Evolutionary conservation across 2,329 filamentous ascomycete genomes (phyloP).

Genomic region (Diplodia seriata): DNA sequence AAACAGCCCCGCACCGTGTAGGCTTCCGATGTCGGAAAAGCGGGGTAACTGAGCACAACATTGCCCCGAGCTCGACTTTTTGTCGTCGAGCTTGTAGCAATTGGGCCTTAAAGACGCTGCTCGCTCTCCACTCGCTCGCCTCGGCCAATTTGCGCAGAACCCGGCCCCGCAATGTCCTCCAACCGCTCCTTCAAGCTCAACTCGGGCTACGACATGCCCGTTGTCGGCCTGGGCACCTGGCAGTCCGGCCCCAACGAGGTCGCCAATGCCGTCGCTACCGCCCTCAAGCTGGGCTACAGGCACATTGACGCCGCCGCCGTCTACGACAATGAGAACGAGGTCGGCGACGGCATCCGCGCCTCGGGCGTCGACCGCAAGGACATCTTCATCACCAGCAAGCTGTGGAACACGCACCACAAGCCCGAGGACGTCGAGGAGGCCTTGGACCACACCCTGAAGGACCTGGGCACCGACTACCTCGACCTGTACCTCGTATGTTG

Average conservation of each 20-base stretch:
- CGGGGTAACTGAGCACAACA: slow-evolving; percentile 6
- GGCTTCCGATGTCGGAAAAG: slow-evolving; percentile 25
- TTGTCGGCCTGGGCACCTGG: slow-evolving; percentile 30
- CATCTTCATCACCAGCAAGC: slow-evolving; percentile 65
- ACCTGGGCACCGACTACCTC: slow-evolving; percentile 66
- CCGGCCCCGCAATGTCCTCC: slow-evolving; percentile 15
- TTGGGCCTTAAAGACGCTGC: neutral
- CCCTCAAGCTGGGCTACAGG: slow-evolving; percentile 54
- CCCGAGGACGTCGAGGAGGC: slow-evolving; percentile 64
- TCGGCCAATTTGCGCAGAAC: neutral
- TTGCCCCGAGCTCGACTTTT: neutral
- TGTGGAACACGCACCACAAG: slow-evolving; percentile 93
- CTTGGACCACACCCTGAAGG: slow-evolving; percentile 64
- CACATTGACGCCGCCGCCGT: slow-evolving; percentile 62
- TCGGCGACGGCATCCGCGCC: slow-evolving; percentile 56
- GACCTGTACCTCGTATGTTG: slow-evolving; percentile 58
- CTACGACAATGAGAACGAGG: slow-evolving; percentile 60
- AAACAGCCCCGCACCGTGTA: slow-evolving; percentile 7
- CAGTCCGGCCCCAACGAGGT: slow-evolving; percentile 31
- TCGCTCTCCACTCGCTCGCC: neutral
- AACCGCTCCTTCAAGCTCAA: slow-evolving; percentile 29
- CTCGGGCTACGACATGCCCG: slow-evolving; percentile 29
- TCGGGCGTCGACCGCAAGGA: slow-evolving; percentile 54
- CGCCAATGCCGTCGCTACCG: slow-evolving; percentile 21
- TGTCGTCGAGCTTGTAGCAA: neutral